A percentile compares a stretch with the other conserved stretches of the same genome.
phyloP scores from a whole-genome alignment of 371 early-diverging fungal species.

The Saksenaea vasiformis region DNA sequence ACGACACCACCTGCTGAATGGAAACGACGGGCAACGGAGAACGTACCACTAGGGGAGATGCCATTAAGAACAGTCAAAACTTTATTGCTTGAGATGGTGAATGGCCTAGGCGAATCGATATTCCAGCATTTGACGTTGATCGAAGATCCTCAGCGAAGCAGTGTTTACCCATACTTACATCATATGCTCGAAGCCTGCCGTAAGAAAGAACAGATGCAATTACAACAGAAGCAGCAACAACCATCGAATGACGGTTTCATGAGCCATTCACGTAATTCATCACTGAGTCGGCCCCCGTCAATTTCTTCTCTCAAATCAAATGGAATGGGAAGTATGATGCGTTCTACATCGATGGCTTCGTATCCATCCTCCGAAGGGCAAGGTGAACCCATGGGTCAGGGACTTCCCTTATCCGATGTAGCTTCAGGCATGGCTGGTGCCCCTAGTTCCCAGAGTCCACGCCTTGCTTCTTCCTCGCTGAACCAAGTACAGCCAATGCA shows the following conservation, averaged over 20 bases:
- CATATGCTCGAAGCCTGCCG: conserved; percentile 71
- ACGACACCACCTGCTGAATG: conserved; percentile 82
- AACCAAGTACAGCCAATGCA: conserved; percentile 35
- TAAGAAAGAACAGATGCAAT: conserved; percentile 51
- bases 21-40: conserved; percentile 77
- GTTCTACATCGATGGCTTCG: conserved; percentile 31
- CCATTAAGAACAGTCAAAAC: conserved; percentile 94
- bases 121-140: conserved; percentile 66
- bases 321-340: conserved; percentile 19
- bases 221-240: conserved; percentile 27
- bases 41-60: conserved; percentile 84
- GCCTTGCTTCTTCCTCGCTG: background rate
- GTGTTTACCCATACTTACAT: conserved; percentile 68
- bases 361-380: conserved; percentile 16
- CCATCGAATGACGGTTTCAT: conserved; percentile 13
- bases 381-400: conserved; percentile 9
- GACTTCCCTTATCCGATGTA: conserved; percentile 4
- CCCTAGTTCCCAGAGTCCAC: conserved; percentile 7
- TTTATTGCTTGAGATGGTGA: conserved; percentile 76
- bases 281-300: conserved; percentile 36
- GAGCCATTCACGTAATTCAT: conserved; percentile 30
- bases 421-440: background rate
- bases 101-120: conserved; percentile 64
- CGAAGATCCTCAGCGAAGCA: conserved; percentile 62
- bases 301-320: conserved; percentile 30